Evolutionary conservation across 371 early-diverging fungal genomes (phyloP), one percentile per base, ranked within the genome.

Genomic region (Umbelopsis sp.): DNA sequence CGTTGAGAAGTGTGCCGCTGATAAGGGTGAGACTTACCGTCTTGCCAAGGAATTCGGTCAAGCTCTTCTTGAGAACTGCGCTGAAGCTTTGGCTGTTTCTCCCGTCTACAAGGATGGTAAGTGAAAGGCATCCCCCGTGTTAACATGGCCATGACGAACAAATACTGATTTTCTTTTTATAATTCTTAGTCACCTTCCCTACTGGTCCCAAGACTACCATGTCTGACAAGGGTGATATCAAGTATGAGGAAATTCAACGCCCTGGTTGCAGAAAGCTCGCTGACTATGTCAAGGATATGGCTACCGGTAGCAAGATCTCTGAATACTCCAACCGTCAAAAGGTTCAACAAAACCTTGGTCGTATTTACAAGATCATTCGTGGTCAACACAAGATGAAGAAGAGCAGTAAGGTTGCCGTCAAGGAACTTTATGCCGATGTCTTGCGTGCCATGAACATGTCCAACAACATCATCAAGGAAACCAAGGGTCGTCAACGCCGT

Each of bases 61-160:
- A 74, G 83, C 92, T 78, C 81, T 97, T 70, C 86, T 94, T 73
- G 93, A 95, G 72, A 95, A 95, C 87, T 94, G 95, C 80, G 87
- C 88, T 68, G 92, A 90, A 63, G 94, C 92, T 29, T 76, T 96
- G 51, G 79, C 84, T 44, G 80, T 80, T 62, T 82, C 91, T 65
- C 97, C 97, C 32, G 91, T 94, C 24, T 97, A 92, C 84, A 94
- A 94, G 81, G 90, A 95, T 86, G 84, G 88, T 89, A 82, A 82
- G 88, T 76, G 22, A 22, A 22, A 22, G 22, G 22, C 22, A 22
- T 22, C 22, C 22, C 22, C 22, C 22, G 22, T 22, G 22, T 22
- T 22, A 22, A 22, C 22, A 22, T 22, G 22, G 22, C 22, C 22
- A 22, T 22, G 22, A 22, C 22, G 22, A 22, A 22, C 22, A 22